Percentiles rank a stretch among this genome's conserved stretches.
Evolutionary conservation across 768 basidiomycete genomes (phyloP).

Genomic region (Rhodotorula babjevae): DNA sequence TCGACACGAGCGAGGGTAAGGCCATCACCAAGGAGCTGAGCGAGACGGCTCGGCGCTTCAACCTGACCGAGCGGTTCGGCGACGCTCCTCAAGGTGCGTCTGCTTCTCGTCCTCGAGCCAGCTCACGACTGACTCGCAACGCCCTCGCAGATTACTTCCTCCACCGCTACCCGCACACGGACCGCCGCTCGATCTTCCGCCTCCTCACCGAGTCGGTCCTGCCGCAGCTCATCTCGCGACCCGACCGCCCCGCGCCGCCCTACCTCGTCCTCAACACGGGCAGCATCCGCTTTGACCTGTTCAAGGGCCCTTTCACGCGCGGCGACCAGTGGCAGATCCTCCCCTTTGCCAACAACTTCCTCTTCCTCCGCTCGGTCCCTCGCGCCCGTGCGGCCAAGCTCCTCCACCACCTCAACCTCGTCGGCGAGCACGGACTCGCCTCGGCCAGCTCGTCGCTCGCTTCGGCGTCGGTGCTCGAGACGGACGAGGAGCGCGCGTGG

Average conservation of each 20-base stretch:
- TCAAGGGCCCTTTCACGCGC: constrained; percentile 42
- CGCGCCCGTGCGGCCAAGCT: constrained; percentile 9
- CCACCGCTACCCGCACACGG: constrained; percentile 51
- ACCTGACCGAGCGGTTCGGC: constrained; percentile 63
- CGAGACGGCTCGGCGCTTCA: constrained; percentile 57
- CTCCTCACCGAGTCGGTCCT: constrained; percentile 51
- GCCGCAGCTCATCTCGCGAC: constrained; percentile 56
- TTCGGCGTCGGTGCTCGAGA: not conserved
- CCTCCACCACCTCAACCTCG: constrained; percentile 37
- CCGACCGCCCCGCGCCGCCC: constrained; percentile 45
- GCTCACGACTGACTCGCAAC: no score
- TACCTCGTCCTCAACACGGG: constrained; percentile 45
- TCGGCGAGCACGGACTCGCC: constrained; percentile 35
- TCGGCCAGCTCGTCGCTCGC: not conserved
- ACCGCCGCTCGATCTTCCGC: constrained; percentile 43
- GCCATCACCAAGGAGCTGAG: constrained; percentile 58
- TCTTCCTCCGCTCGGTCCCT: constrained; percentile 22
- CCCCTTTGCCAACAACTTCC: constrained; percentile 40
- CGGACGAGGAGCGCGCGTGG: not conserved
- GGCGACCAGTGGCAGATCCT: constrained; percentile 41
- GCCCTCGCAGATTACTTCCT: constrained; percentile 55
- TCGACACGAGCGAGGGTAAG: constrained; percentile 60
- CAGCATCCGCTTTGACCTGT: constrained; percentile 48
- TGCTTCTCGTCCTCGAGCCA: not conserved
- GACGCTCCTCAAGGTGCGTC: constrained; percentile 61